These are phyloP conservation scores for Kodamaea suecica DNA, from an alignment of 1,139 yeast species.

Conservation along the genomic window DNA sequence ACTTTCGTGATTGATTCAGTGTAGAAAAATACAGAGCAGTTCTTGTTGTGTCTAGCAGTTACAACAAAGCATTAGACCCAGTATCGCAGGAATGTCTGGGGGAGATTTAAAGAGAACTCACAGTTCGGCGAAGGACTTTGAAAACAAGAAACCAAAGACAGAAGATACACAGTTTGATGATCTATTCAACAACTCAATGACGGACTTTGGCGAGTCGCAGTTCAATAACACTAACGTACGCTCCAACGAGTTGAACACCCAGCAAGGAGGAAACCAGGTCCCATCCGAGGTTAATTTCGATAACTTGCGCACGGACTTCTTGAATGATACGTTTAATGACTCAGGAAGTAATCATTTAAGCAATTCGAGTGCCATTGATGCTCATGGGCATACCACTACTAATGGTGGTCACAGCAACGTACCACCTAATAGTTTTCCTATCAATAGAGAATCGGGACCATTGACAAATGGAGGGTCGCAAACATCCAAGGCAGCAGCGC, in stretches of 20 bases:
- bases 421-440: too few species aligned
- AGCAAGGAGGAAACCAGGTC: conserved; percentile 2
- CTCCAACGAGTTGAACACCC: too few species aligned
- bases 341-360: not conserved
- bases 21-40: too few species aligned
- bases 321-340: conserved; percentile 13
- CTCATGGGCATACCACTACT: too few species aligned
- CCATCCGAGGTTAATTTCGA: conserved; percentile 20
- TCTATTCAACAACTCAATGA: conserved; percentile 21
- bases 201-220: conserved; percentile 14
- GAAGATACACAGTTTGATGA: conserved; percentile 20
- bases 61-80: not conserved
- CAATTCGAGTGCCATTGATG: too few species aligned
- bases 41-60: not conserved
- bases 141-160: conserved; percentile 7
- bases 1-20: too few species aligned
- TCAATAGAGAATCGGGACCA: too few species aligned
- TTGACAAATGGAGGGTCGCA: too few species aligned
- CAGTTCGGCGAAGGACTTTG: conserved; percentile 2
- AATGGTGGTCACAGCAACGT: too few species aligned
- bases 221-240: conserved; percentile 4
- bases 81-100: too few species aligned
- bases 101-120: conserved; percentile 6
- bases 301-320: conserved; percentile 18
- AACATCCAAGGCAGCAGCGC: too few species aligned